These are phyloP conservation scores for Aegle marmelos DNA, from an alignment of 345 rosid genomes.

Conservation along the genomic window DNA sequence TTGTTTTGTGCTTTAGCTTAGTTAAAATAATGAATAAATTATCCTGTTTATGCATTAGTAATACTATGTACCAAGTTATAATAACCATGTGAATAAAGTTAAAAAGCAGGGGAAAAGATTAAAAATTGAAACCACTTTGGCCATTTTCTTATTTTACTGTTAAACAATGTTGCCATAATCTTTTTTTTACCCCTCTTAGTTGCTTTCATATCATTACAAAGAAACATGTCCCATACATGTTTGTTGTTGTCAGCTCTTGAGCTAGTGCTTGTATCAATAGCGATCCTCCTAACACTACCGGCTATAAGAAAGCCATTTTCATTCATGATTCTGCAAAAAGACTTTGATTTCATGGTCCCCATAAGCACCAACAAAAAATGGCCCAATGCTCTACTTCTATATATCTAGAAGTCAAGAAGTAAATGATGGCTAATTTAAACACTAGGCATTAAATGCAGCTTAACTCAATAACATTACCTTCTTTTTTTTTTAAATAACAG, in stretches of 20 bases:
- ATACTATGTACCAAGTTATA: neutral
- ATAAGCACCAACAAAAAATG: slow-evolving; percentile 1
- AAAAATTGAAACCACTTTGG: neutral
- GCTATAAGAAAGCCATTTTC: neutral
- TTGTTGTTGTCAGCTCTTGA: neutral
- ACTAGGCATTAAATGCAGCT: too few relatives aligned
- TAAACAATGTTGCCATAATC: neutral
- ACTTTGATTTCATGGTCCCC: slow-evolving; percentile 12
- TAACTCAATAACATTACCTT: too few relatives aligned
- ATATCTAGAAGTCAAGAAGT: neutral
- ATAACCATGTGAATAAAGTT: neutral
- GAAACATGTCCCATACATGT: slow-evolving; percentile 26
- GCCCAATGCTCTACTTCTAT: neutral
- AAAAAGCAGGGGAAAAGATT: neutral
- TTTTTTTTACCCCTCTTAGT: neutral
- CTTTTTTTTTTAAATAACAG: too few relatives aligned
- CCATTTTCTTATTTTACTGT: neutral
- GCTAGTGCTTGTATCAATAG: neutral
- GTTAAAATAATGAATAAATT: neutral
- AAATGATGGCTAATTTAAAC: neutral
- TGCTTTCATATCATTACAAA: neutral
- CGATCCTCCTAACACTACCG: neutral
- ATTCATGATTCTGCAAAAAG: neutral
- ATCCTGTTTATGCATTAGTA: neutral
- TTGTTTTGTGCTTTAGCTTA: slow-evolving; percentile 5